Base-by-base conservation (phyloP, 139 green algal species). In the Pycnococcus provasolii region DNA sequence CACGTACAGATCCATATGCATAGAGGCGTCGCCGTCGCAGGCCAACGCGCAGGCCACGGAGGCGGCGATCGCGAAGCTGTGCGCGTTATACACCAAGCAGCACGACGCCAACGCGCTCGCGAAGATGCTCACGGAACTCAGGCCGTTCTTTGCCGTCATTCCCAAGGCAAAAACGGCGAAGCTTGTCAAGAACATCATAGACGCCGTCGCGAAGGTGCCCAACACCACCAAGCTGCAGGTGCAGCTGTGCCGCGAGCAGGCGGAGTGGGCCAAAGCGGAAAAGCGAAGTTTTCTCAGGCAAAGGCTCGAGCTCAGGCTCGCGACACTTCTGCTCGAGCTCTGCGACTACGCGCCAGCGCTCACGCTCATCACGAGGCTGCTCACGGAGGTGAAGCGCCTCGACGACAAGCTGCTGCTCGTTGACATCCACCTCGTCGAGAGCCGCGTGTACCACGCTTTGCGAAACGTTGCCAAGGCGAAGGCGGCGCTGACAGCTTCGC, bases 141-240 rank as follows among this genome's bases (percentile, higher is more conserved):
- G 90, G 45, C 78, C 81, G 1, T 85, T 94, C 53, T 99, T 98
- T 66, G 73, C 46, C 7, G 58, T 70, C 37, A 89, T 98, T 41
- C 88, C 93, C 15, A 99, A 99, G 68, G 93, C 93, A 26, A 99
- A 98, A 76, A 98, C 93, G 2, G 93, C 93, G 44, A 98, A 98
- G 80, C 86, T 99, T 15, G 91, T 99, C 8, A 77, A 93, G 8
- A 88, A 63, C 2, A 81, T 98, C 42, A 96, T 99, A 26, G 93
- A 99, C 58, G 79, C 80, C 48, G 90, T 99, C 43, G 80, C 84
- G 4, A 89, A 88, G 42, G 79, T 99, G 42, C 91, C 91, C 0
- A 75, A 84, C 48, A 92, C 84, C 1, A 91, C 85, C 41, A 53
- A 85, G 50, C 74, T 96, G 42, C 91, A 96, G 84, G 67, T 96